Evolutionary conservation across 2,329 filamentous ascomycete species (phyloP).

Genomic region (Mycosphaerella sp.): DNA sequence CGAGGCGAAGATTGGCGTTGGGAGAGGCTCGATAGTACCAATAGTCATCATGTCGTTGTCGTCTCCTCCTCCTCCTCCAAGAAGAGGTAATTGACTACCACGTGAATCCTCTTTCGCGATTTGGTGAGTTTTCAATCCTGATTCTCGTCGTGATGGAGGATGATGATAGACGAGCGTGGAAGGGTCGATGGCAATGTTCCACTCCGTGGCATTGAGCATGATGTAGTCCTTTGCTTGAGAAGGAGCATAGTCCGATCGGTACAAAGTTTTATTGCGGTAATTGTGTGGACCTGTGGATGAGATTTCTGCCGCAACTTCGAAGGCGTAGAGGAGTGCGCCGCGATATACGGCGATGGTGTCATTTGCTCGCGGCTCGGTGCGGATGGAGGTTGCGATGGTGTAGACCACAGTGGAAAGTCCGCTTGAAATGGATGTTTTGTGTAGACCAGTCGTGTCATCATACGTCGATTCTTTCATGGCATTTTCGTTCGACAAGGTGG

Average conservation of each 20-base stretch:
- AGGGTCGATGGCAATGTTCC: conserved; percentile 36
- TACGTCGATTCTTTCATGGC: neutral
- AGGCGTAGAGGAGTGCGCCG: conserved; percentile 36
- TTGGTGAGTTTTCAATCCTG: too few species aligned
- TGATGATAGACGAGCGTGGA: conserved; percentile 22
- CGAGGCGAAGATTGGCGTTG: conserved; percentile 32
- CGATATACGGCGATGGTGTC: conserved; percentile 34
- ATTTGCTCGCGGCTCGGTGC: conserved; percentile 37
- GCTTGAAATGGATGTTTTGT: conserved; percentile 33
- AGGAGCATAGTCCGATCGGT: conserved; percentile 19
- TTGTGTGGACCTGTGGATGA: conserved; percentile 21
- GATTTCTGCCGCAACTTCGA: conserved; percentile 27
- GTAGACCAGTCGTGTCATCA: conserved; percentile 29
- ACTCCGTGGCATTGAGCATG: conserved; percentile 30
- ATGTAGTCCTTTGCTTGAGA: conserved; percentile 27
- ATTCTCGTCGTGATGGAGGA: neutral
- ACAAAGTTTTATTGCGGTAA: conserved; percentile 10
- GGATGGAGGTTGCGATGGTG: conserved; percentile 31
- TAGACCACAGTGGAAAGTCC: conserved; percentile 34
- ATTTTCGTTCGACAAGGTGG: conserved; percentile 27
- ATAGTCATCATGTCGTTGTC: neutral
- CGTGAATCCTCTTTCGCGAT: too few species aligned
- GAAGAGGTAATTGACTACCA: too few species aligned
- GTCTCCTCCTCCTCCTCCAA: too few species aligned
- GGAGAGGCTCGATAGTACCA: conserved; percentile 10